Conservation (phyloP, 352 stramenopile species). For the Albugo laibachii region DNA sequence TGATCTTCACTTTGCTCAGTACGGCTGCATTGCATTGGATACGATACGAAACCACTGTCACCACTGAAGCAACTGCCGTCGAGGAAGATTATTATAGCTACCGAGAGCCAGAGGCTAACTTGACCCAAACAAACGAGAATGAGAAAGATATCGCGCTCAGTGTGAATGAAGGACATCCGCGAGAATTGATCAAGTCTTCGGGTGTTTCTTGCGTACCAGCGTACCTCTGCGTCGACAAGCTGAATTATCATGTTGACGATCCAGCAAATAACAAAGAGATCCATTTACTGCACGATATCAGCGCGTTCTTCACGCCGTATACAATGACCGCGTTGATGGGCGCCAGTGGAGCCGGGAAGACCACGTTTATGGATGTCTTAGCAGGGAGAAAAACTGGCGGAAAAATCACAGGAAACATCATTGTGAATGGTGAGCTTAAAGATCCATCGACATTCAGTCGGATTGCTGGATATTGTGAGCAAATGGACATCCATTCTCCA, state of each 20-base stretch:
- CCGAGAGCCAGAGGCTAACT: too few relatives aligned
- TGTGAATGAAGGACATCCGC: too few relatives aligned
- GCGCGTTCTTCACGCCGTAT: too few relatives aligned
- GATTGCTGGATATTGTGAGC: conserved; percentile 17
- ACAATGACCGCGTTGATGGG: conserved; percentile 24
- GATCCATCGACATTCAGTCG: conserved; percentile 7
- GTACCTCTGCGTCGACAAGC: conserved; percentile 5
- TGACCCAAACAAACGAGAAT: too few relatives aligned
- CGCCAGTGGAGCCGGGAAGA: conserved; percentile 31
- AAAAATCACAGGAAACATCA: neutral
- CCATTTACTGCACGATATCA: too few relatives aligned
- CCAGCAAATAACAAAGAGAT: conserved; percentile 4
- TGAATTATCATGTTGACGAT: conserved; percentile 11
- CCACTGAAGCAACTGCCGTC: too few relatives aligned
- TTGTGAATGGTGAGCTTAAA: too few relatives aligned
- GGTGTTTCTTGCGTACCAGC: conserved; percentile 3
- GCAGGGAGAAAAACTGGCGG: conserved; percentile 13
- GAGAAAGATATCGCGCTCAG: too few relatives aligned
- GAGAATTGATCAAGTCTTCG: too few relatives aligned
- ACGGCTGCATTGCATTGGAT: conserved; percentile 7
- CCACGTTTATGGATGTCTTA: conserved; percentile 29
- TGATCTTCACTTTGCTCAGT: conserved; percentile 6
- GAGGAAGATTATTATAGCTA: too few relatives aligned
- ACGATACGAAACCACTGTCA: conserved; percentile 1
- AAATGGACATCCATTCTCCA: conserved; percentile 53